phyloP scores from a whole-genome alignment of 805 yeast species.

The Suhomyces faveliae region DNA sequence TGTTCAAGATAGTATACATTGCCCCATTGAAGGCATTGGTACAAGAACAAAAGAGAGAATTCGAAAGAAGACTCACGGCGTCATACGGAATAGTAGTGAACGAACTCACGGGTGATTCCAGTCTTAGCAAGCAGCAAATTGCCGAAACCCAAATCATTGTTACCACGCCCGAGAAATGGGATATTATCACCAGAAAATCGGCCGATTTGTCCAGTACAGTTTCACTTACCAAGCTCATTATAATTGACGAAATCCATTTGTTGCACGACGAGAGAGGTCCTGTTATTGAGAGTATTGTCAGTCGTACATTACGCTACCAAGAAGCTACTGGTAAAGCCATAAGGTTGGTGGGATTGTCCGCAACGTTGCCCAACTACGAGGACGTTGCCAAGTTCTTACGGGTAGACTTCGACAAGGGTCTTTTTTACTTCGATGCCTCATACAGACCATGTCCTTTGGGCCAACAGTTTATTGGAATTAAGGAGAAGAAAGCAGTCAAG shows the following conservation, averaged over 20 bases:
- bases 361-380: conserved; percentile 83
- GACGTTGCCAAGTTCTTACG: conserved; percentile 83
- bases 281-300: conserved; percentile 82
- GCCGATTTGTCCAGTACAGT: conserved; percentile 60
- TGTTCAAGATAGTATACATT: conserved; percentile 78
- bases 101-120: conserved; percentile 89
- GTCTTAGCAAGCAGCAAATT: conserved; percentile 72
- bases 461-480: conserved; percentile 85
- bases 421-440: conserved; percentile 79
- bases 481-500: conserved; percentile 77
- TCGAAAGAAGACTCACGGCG: conserved; percentile 60
- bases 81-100: conserved; percentile 69
- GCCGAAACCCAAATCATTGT: conserved; percentile 77
- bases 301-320: conserved; percentile 58
- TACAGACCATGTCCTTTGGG: conserved; percentile 91
- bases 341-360: conserved; percentile 83
- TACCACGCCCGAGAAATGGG: conserved; percentile 98
- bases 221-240: conserved; percentile 62
- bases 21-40: conserved; percentile 95
- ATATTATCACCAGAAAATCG: conserved; percentile 83
- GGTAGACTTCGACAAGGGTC: conserved; percentile 55
- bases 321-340: conserved; percentile 48
- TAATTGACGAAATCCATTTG: conserved; percentile 90
- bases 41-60: conserved; percentile 90
- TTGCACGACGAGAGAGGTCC: conserved; percentile 96